Evolutionary conservation across 257 asterid species (phyloP).

Genomic region (Paulownia fortunei): DNA sequence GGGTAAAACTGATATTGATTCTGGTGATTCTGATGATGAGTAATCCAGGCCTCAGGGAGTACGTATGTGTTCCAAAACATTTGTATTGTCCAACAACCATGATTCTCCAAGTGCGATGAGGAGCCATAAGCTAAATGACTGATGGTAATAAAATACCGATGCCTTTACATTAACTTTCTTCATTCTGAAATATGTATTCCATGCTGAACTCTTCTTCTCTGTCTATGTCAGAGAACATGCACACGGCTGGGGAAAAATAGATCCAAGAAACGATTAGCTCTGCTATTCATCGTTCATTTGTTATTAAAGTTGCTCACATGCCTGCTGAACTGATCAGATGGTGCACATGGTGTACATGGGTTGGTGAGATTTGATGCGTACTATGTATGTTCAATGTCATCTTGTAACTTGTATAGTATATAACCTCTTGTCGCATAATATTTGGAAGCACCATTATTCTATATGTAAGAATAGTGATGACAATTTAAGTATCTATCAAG

Average conservation of each 20-base stretch:
- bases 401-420: background rate
- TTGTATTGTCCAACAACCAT: background rate
- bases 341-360: slow-evolving; percentile 32
- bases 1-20: slow-evolving; percentile 28
- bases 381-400: slow-evolving; percentile 13
- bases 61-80: background rate
- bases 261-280: slow-evolving; percentile 22
- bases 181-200: background rate
- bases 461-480: background rate
- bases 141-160: slow-evolving; percentile 10
- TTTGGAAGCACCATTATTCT: slow-evolving; percentile 2
- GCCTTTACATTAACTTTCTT: background rate
- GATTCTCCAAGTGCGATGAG: background rate
- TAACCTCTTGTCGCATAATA: slow-evolving; percentile 3
- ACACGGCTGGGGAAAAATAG: slow-evolving; percentile 12
- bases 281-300: background rate
- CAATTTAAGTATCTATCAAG: background rate
- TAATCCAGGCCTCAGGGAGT: background rate
- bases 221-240: slow-evolving; percentile 15
- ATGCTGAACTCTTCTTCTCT: background rate
- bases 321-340: slow-evolving; percentile 13
- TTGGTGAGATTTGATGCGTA: slow-evolving; percentile 28
- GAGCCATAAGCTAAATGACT: background rate
- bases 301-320: slow-evolving; percentile 1
- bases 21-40: slow-evolving; percentile 50